These are phyloP conservation scores for Sporothrix mexicana DNA, from an alignment of 2,329 filamentous ascomycete genomes.

Conservation along the genomic window DNA sequence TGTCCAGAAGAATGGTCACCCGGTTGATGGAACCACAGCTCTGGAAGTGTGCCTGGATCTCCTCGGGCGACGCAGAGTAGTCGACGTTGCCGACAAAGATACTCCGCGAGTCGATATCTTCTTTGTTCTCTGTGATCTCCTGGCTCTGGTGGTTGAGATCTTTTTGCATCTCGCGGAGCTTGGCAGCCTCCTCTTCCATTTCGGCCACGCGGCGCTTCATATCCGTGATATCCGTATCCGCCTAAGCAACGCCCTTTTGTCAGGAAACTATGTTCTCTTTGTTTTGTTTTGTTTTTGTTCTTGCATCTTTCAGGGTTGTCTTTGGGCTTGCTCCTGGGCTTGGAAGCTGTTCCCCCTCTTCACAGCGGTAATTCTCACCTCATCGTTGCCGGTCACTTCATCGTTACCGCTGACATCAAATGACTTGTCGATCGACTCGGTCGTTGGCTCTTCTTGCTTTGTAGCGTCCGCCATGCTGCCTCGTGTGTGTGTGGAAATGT, in stretches of 20 bases:
- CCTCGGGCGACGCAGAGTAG: slow-evolving; percentile 94
- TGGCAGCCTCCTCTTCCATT: slow-evolving; percentile 89
- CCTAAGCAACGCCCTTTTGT: slow-evolving; percentile 48
- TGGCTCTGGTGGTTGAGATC: slow-evolving; percentile 83
- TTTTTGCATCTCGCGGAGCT: slow-evolving; percentile 85
- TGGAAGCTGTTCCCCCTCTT: slow-evolving; percentile 34
- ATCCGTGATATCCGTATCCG: slow-evolving; percentile 87
- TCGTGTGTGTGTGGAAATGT: background rate
- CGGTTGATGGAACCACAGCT: slow-evolving; percentile 97
- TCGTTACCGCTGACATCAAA: slow-evolving; percentile 54
- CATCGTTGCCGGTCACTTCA: slow-evolving; percentile 49
- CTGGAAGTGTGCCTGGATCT: slow-evolving; percentile 98
- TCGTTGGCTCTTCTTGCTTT: slow-evolving; percentile 42
- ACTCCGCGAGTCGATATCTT: slow-evolving; percentile 92
- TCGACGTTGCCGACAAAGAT: slow-evolving; percentile 99
- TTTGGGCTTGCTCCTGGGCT: background rate
- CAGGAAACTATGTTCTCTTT: slow-evolving; percentile 35
- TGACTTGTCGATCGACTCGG: slow-evolving; percentile 45
- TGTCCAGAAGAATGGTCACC: slow-evolving; percentile 95
- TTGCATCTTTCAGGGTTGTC: background rate
- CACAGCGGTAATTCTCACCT: slow-evolving; percentile 48
- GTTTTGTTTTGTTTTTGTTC: slow-evolving; percentile 11
- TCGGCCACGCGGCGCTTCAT: slow-evolving; percentile 88
- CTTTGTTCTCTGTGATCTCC: slow-evolving; percentile 87
- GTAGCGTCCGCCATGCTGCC: slow-evolving; percentile 41